A percentile compares a stretch with the other conserved stretches of the same genome.
Conservation (phyloP, 805 yeast genomes). For the Candida ascalaphidarum region DNA sequence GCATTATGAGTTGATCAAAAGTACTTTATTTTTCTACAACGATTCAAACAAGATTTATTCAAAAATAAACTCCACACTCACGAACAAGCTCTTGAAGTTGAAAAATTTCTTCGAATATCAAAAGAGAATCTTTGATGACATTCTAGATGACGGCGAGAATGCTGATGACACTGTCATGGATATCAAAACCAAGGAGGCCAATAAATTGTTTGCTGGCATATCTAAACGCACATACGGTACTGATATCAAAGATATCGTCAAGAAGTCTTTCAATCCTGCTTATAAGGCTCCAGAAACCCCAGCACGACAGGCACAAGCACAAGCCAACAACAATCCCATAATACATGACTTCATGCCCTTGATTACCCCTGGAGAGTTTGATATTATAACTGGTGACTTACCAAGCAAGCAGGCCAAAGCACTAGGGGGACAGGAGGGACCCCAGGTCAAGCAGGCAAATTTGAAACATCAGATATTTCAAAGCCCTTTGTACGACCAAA, state of each 20-base stretch:
- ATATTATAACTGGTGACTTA: constrained; percentile 30
- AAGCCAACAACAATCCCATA: neutral
- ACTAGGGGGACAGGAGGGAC: constrained; percentile 9
- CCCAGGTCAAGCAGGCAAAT: constrained; percentile 10
- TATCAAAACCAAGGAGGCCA: constrained; percentile 9
- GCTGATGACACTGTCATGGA: constrained; percentile 10
- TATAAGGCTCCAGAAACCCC: neutral
- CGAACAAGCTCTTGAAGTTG: constrained; percentile 29
- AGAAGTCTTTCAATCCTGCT: constrained; percentile 10
- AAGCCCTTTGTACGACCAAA: constrained; percentile 28
- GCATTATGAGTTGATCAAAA: constrained; percentile 24
- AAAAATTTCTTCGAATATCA: constrained; percentile 32
- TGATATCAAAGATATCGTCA: constrained; percentile 21
- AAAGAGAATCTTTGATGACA: constrained; percentile 7
- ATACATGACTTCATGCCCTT: constrained; percentile 37
- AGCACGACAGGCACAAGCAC: constrained; percentile 1
- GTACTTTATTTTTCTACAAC: constrained; percentile 23
- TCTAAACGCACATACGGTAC: too few species aligned
- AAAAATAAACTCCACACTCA: constrained; percentile 16
- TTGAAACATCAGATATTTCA: constrained; percentile 33
- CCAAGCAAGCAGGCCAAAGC: too few species aligned
- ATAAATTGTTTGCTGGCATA: too few species aligned
- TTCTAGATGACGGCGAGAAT: constrained; percentile 13
- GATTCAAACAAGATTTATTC: constrained; percentile 28
- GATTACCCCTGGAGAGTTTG: constrained; percentile 27